Evolutionary conservation across 1,139 yeast species (phyloP).

Genomic region (Taiozyma sp.): DNA sequence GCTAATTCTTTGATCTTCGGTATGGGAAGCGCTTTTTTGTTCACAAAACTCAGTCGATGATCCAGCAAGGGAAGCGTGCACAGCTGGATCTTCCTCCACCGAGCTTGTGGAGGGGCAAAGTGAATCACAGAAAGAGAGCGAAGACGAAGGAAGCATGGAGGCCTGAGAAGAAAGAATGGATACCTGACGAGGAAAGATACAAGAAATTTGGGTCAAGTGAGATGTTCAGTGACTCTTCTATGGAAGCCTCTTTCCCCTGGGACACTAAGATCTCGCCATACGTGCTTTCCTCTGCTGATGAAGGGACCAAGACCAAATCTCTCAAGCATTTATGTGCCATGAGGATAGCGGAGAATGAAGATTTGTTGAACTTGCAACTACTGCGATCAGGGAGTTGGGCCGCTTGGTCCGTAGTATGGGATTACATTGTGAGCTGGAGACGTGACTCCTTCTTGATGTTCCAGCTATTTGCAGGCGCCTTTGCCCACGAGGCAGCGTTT

Average conservation of each 20-base stretch:
- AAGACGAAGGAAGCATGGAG: background rate
- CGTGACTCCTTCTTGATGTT: conserved; percentile 25
- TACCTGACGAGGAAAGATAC: conserved; percentile 10
- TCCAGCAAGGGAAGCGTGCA: background rate
- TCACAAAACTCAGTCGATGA: background rate
- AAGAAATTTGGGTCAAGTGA: conserved; percentile 16
- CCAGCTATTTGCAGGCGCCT: conserved; percentile 24
- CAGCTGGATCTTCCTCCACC: background rate
- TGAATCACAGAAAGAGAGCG: background rate
- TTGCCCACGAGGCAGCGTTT: conserved; percentile 16
- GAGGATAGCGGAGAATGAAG: conserved; percentile 22
- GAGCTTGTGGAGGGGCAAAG: background rate
- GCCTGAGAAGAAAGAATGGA: background rate
- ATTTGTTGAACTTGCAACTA: conserved; percentile 16
- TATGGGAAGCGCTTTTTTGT: background rate
- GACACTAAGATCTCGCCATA: conserved; percentile 9
- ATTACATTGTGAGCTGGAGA: conserved; percentile 20
- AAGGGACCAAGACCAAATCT: conserved; percentile 4
- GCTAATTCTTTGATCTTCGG: background rate
- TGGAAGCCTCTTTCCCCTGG: conserved; percentile 18
- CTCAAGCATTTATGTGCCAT: conserved; percentile 21
- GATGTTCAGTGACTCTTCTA: conserved; percentile 11
- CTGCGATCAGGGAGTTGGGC: conserved; percentile 20
- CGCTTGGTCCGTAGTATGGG: conserved; percentile 28
- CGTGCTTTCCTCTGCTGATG: conserved; percentile 1